These are phyloP conservation scores for Capsicum pubescens DNA, from an alignment of 257 asterid genomes.

Conservation along the genomic window DNA sequence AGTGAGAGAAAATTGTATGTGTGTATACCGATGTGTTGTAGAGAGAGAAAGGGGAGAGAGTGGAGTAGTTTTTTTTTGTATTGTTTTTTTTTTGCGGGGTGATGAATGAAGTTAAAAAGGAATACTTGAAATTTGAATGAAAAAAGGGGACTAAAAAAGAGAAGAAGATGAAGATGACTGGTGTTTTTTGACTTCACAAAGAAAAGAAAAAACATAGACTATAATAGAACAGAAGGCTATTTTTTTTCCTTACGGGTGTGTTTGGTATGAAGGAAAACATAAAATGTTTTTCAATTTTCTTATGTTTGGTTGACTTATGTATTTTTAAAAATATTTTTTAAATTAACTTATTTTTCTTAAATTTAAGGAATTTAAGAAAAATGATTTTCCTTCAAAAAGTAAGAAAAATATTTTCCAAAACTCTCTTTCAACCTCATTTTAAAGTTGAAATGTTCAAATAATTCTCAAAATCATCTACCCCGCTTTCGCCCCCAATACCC, in stretches of 20 bases:
- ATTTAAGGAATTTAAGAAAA: no score
- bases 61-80: constrained; percentile 14
- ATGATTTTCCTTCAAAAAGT: no score
- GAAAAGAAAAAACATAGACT: not conserved
- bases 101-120: constrained; percentile 25
- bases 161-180: constrained; percentile 7
- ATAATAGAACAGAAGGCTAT: not conserved
- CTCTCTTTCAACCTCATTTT: no score
- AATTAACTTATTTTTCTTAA: no score
- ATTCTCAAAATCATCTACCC: no score
- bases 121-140: not conserved
- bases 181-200: not conserved
- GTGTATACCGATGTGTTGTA: not conserved
- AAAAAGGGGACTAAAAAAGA: not conserved
- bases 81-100: not conserved
- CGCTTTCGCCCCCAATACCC: no score
- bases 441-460: no score
- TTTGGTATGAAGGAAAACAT: no score
- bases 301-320: no score
- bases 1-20: constrained; percentile 20
- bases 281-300: no score
- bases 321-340: no score
- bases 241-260: not conserved
- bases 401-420: no score
- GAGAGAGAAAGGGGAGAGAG: constrained; percentile 10